phyloP scores from a whole-genome alignment of 1,139 yeast genomes.

The Lodderomyces parapsilosis region DNA sequence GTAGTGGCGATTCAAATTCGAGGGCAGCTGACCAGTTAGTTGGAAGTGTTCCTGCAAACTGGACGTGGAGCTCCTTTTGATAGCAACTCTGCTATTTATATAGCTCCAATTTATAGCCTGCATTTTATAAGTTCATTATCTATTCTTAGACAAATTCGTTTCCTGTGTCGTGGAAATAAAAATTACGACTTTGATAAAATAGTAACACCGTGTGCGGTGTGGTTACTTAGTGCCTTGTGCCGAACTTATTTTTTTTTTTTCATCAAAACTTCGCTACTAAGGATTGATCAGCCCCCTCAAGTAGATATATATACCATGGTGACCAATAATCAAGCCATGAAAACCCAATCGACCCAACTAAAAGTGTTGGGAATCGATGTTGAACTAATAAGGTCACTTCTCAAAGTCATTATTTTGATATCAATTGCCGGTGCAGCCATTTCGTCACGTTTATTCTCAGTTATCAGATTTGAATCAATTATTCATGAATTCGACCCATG shows the following conservation, averaged over 20 bases:
- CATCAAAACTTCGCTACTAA: neutral
- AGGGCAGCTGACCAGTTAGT: slow-evolving; percentile 33
- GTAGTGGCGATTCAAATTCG: slow-evolving; percentile 1
- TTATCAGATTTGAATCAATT: slow-evolving; percentile 86
- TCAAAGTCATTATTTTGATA: slow-evolving; percentile 64
- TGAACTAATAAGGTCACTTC: slow-evolving; percentile 46
- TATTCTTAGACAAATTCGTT: no score
- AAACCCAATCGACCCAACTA: slow-evolving; percentile 17
- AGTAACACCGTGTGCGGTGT: slow-evolving; percentile 1
- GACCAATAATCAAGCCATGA: slow-evolving; percentile 11
- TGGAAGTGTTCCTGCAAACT: slow-evolving; percentile 69
- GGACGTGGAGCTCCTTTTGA: slow-evolving; percentile 80
- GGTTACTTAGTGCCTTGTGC: no score
- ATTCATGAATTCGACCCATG: slow-evolving; percentile 99
- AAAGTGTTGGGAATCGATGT: slow-evolving; percentile 36
- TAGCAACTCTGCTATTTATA: no score
- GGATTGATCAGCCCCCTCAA: neutral
- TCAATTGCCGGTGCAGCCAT: slow-evolving; percentile 88
- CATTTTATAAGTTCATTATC: neutral
- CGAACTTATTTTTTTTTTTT: slow-evolving; percentile 1
- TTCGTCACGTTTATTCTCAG: slow-evolving; percentile 79
- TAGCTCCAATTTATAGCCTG: neutral
- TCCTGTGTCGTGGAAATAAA: neutral
- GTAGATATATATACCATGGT: neutral
- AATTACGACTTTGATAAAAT: neutral